A percentile compares a stretch with the other conserved stretches of the same genome.
Evolutionary conservation across 2,329 filamentous ascomycete species (phyloP).

Genomic region (Juglanconis sp.): DNA sequence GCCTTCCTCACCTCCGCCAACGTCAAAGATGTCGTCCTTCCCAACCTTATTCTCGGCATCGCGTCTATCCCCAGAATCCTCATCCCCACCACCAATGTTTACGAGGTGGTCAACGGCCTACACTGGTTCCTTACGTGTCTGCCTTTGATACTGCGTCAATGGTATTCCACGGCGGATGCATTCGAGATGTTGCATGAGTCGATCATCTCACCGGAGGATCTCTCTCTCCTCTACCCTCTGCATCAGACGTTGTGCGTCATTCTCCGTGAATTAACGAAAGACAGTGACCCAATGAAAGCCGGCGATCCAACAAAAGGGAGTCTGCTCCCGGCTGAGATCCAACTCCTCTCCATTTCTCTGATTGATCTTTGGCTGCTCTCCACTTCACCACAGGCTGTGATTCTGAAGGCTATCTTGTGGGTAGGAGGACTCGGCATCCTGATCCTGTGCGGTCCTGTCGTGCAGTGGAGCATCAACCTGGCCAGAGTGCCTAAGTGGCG

Average conservation of each 20-base stretch:
- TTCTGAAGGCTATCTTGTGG: slow-evolving; percentile 84
- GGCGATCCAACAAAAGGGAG: slow-evolving; percentile 61
- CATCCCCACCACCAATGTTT: slow-evolving; percentile 60
- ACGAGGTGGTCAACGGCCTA: slow-evolving; percentile 58
- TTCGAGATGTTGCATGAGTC: neutral
- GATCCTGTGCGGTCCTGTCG: slow-evolving; percentile 67
- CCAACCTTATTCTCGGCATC: slow-evolving; percentile 79
- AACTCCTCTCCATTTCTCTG: slow-evolving; percentile 77
- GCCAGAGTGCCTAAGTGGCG: slow-evolving; percentile 91
- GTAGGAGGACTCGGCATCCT: slow-evolving; percentile 75
- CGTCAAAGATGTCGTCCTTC: slow-evolving; percentile 61
- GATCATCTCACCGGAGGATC: slow-evolving; percentile 26
- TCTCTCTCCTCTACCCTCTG: slow-evolving; percentile 65
- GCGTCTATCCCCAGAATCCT: slow-evolving; percentile 71
- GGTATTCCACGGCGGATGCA: slow-evolving; percentile 24
- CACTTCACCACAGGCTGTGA: slow-evolving; percentile 75
- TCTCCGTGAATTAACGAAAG: slow-evolving; percentile 78
- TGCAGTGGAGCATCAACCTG: slow-evolving; percentile 80
- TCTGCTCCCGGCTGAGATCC: slow-evolving; percentile 79
- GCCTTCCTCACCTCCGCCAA: slow-evolving; percentile 68
- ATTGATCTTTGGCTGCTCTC: slow-evolving; percentile 79
- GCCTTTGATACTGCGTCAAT: slow-evolving; percentile 56
- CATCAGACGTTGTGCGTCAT: slow-evolving; percentile 74
- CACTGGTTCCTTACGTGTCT: slow-evolving; percentile 78
- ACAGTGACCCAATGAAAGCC: slow-evolving; percentile 47